Evolutionary conservation across 768 basidiomycete genomes (phyloP).

Genomic region (Mycena sanguinolenta): DNA sequence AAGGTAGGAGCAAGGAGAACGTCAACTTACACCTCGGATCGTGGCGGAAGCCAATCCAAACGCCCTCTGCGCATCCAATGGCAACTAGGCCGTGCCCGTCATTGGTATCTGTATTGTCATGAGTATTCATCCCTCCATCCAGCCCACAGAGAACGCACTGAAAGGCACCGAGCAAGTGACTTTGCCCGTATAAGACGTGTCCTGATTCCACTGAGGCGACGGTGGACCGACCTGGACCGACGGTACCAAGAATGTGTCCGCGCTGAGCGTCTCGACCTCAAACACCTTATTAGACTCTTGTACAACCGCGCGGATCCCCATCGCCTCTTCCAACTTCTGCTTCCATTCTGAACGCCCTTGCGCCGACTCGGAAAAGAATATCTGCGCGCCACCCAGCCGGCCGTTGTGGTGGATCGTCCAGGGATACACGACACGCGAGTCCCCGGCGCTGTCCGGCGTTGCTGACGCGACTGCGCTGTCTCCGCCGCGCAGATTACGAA

Average conservation of each 20-base stretch:
- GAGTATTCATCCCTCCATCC: background rate
- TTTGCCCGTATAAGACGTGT: slow-evolving; percentile 82
- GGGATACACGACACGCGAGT: slow-evolving; percentile 87
- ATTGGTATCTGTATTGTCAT: slow-evolving; percentile 70
- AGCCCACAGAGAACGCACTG: slow-evolving; percentile 62
- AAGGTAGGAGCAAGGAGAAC: background rate
- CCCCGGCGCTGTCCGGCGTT: slow-evolving; percentile 51
- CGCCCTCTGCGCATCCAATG: slow-evolving; percentile 86
- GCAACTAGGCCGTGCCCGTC: slow-evolving; percentile 91
- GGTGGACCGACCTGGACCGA: slow-evolving; percentile 63
- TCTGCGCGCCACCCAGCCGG: slow-evolving; percentile 88
- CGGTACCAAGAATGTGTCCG: slow-evolving; percentile 89
- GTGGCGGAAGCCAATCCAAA: slow-evolving; percentile 51
- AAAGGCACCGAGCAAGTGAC: slow-evolving; percentile 98
- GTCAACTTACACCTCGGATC: slow-evolving; percentile 81
- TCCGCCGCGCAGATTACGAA: slow-evolving; percentile 68
- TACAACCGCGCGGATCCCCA: slow-evolving; percentile 85
- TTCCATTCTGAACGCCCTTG: slow-evolving; percentile 90
- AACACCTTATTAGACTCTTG: slow-evolving; percentile 96
- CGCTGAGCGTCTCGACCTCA: slow-evolving; percentile 90
- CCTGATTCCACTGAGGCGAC: slow-evolving; percentile 71
- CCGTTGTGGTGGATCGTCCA: slow-evolving; percentile 93
- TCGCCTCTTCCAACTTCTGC: slow-evolving; percentile 88
- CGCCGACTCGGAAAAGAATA: slow-evolving; percentile 87
- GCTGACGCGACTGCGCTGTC: slow-evolving; percentile 38